phyloP scores from a whole-genome alignment of 2,329 filamentous ascomycete genomes.

The Aspergillus sp. region DNA sequence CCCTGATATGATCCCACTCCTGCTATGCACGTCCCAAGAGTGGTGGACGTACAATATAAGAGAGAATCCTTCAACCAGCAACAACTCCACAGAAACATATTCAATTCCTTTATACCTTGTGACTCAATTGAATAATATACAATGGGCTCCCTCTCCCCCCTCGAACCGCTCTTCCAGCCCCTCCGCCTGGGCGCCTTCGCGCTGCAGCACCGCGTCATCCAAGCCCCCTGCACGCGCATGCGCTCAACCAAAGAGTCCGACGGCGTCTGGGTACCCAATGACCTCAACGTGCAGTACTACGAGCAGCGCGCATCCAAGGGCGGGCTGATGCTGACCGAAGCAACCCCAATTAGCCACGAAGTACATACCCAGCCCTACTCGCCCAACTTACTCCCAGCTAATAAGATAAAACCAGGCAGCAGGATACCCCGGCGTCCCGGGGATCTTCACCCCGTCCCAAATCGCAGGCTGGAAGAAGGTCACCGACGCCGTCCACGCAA shows the following conservation, averaged over 20 bases:
- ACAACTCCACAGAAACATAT: neutral
- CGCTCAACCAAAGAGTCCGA: slow-evolving; percentile 27
- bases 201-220: slow-evolving; percentile 28
- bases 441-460: slow-evolving; percentile 30
- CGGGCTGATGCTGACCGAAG: slow-evolving; percentile 36
- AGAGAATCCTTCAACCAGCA: neutral
- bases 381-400: neutral
- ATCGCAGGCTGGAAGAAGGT: slow-evolving; percentile 34
- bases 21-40: neutral
- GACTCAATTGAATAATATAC: neutral
- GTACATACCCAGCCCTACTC: slow-evolving; percentile 7
- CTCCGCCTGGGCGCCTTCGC: slow-evolving; percentile 28
- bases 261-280: slow-evolving; percentile 31
- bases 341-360: slow-evolving; percentile 30
- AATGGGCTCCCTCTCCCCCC: slow-evolving; percentile 26
- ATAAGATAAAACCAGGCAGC: slow-evolving; percentile 19
- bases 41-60: neutral
- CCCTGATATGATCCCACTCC: neutral
- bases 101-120: too few relatives aligned
- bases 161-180: slow-evolving; percentile 36
- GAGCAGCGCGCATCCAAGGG: slow-evolving; percentile 33
- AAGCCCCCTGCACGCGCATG: slow-evolving; percentile 30
- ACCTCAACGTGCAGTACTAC: slow-evolving; percentile 32
- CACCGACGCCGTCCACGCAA: slow-evolving; percentile 33
- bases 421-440: slow-evolving; percentile 31